Evolutionary conservation across 139 green algal species (phyloP).

Genomic region (Coelastrella sp.): DNA sequence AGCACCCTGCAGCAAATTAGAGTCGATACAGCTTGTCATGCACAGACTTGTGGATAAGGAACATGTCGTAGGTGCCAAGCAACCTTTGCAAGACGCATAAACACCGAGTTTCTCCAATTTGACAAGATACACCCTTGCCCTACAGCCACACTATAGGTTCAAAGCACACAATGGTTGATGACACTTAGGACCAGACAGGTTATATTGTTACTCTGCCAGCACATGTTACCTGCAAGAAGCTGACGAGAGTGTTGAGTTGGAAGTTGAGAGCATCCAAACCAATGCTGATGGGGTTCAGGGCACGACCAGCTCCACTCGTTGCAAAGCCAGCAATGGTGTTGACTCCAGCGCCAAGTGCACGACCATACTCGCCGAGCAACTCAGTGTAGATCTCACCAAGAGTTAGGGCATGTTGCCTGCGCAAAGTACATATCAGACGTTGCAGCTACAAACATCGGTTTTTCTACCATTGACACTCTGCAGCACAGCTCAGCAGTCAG

Average conservation of each 20-base stretch:
- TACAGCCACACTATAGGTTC: neutral
- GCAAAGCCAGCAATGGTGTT: neutral
- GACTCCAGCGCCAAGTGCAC: slow-evolving; percentile 17
- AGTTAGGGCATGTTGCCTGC: neutral
- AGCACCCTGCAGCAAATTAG: neutral
- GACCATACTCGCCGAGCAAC: slow-evolving; percentile 42
- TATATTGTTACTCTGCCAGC: neutral
- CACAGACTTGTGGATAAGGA: too few species aligned
- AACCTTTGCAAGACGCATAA: neutral
- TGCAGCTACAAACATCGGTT: neutral
- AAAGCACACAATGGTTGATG: neutral
- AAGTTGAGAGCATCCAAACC: slow-evolving; percentile 6
- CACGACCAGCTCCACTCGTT: neutral
- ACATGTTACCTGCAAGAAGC: slow-evolving; percentile 23
- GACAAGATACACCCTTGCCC: too few species aligned
- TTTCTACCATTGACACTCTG: too few species aligned
- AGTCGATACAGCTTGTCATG: neutral
- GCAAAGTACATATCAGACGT: neutral
- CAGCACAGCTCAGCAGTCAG: too few species aligned
- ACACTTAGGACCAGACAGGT: neutral
- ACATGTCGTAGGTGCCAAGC: neutral
- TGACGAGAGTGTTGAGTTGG: slow-evolving; percentile 14
- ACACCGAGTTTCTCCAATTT: too few species aligned
- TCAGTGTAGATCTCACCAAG: slow-evolving; percentile 24
- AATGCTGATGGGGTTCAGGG: slow-evolving; percentile 26